Base-by-base conservation (phyloP, 345 rosid genomes). In the Schrenkiella parvula region DNA sequence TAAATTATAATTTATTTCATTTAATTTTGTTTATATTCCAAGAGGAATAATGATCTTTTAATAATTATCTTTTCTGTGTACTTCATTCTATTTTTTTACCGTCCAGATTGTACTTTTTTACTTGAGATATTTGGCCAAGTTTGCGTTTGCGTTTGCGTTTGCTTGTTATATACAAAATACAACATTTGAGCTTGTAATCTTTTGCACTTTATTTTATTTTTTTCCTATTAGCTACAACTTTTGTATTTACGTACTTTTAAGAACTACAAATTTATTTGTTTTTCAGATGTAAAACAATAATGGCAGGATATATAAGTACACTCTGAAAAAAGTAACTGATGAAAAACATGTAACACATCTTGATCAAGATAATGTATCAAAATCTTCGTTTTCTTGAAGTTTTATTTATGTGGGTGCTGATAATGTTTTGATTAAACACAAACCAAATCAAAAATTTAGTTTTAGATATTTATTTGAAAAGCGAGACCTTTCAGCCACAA, bases 361-460 rank as follows among this genome's bases (percentile, higher is more conserved):
- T 7, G n/a, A 57, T n/a, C n/a, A n/a, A 32, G 74, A 34, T 23
- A 42, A 55, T 1, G 54, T 54, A 31, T 32, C 35, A 10, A 23
- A 57, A 44, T 21, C 6, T 11, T 22, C 0, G 3, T 39, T 71
- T 28, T 25, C 6, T 37, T 48, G 34, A 59, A 28, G 25, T 38
- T 25, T 21, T 42, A 7, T 23, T 71, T 72, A 8, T 41, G 39
- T 32, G 39, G 64, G 29, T 3, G 21, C 15, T 73, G 35, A n/a
- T 56, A 56, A 35, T 64, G 25, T 65, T 15, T 14, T 74, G 72
- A 74, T 74, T 74, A 66, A 66, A 67, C 68, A 60, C 34, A 68
- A 68, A 6, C 63, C 63, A 68, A 51, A 46, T 73, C 37, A 56
- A 29, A 1, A 13, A 10, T 31, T 51, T 15, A 15, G 29, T 5